Evolutionary conservation across 768 basidiomycete species (phyloP).

Genomic region (Amanita phalloides): DNA sequence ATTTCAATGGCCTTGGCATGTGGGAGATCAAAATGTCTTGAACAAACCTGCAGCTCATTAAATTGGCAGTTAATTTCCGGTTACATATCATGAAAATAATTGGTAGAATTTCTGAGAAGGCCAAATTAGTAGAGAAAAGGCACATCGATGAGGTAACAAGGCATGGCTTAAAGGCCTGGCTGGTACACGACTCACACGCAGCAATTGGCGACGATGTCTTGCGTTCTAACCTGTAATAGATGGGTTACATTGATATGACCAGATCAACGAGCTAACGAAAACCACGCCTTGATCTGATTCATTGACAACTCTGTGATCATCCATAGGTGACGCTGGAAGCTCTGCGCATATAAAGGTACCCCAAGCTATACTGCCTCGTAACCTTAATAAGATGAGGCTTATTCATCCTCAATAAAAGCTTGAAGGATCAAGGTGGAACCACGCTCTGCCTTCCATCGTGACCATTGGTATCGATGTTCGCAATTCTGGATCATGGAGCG

Average conservation of each 20-base stretch:
- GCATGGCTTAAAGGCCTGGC: not conserved
- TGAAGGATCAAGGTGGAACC: not conserved
- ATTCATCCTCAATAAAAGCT: not conserved
- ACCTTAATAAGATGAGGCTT: not conserved
- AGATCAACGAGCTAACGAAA: not conserved
- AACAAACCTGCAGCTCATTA: not conserved
- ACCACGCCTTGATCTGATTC: not conserved
- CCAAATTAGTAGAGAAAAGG: slow-evolving; percentile 3
- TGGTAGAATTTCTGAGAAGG: not conserved
- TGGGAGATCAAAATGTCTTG: not conserved
- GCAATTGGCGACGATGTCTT: not conserved
- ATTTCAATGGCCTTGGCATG: not conserved
- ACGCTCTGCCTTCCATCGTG: not conserved
- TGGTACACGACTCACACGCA: not conserved
- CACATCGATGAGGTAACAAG: not conserved
- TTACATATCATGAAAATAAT: not conserved
- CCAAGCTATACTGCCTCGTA: not conserved
- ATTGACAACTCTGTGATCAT: not conserved
- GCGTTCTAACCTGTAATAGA: not conserved
- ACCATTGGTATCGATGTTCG: not conserved
- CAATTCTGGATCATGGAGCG: not conserved
- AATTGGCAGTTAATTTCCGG: slow-evolving; percentile 2
- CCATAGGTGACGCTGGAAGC: not conserved
- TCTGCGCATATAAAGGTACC: not conserved
- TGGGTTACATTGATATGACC: not conserved